Evolutionary conservation across 2,329 filamentous ascomycete species (phyloP).

Genomic region (Lasiodiplodia theobromae): DNA sequence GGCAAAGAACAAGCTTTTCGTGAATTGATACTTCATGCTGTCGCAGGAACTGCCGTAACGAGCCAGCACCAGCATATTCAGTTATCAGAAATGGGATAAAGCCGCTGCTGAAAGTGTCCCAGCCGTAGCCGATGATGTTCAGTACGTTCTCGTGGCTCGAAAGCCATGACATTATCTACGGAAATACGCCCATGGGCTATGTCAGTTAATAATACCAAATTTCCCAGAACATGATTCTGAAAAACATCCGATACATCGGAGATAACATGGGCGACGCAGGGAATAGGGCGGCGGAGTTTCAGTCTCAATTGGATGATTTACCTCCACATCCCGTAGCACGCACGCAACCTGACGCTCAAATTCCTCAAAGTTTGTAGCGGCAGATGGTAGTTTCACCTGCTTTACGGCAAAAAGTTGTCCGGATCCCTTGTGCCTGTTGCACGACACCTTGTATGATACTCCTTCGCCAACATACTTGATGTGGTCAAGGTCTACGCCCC

Average conservation of each 20-base stretch:
- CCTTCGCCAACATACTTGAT: slow-evolving; percentile 23
- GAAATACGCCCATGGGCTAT: no score
- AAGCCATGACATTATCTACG: slow-evolving; percentile 20
- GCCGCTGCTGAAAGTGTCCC: slow-evolving; percentile 19
- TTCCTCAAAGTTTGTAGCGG: background rate
- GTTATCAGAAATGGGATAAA: slow-evolving; percentile 32
- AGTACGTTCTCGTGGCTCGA: slow-evolving; percentile 28
- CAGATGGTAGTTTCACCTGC: slow-evolving; percentile 29
- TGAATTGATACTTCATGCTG: background rate
- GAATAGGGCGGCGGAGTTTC: background rate
- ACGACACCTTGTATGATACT: slow-evolving; percentile 27
- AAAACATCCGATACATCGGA: background rate
- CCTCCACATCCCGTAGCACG: slow-evolving; percentile 31
- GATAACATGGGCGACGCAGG: no score
- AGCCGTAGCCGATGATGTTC: slow-evolving; percentile 31
- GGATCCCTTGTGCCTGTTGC: background rate
- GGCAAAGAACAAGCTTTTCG: slow-evolving; percentile 17
- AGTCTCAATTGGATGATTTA: background rate
- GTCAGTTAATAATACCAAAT: no score
- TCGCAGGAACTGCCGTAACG: slow-evolving; percentile 12
- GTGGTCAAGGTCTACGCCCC: background rate
- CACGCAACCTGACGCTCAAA: slow-evolving; percentile 29
- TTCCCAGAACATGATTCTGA: no score
- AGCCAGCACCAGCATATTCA: slow-evolving; percentile 30
- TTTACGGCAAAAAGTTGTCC: slow-evolving; percentile 26